Conservation (phyloP, 208 protist species). For the Leishmania guyanensis region DNA sequence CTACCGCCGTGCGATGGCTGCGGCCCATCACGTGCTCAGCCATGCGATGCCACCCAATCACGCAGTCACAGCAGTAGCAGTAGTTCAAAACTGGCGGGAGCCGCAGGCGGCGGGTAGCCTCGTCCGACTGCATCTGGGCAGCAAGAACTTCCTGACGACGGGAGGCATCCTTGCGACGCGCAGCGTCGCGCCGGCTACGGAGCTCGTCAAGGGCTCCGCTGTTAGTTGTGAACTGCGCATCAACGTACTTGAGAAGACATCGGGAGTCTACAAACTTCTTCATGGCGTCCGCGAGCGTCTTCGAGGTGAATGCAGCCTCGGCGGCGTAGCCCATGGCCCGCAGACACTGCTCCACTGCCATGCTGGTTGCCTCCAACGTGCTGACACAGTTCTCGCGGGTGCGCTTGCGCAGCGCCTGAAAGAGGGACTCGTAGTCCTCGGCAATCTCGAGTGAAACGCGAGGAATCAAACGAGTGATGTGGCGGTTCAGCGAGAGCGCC, state of each 20-base stretch:
- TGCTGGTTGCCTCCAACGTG: conserved; percentile 80
- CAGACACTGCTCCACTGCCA: conserved; percentile 77
- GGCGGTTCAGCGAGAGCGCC: conserved; percentile 73
- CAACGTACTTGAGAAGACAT: conserved; percentile 69
- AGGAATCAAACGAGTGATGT: conserved; percentile 57
- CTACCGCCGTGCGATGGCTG: conserved; percentile 40
- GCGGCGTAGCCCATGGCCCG: conserved; percentile 31
- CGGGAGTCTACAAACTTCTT: conserved; percentile 78
- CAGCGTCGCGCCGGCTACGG: conserved; percentile 42
- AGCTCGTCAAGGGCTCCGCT: conserved; percentile 36
- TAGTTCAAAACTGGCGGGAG: conserved; percentile 83
- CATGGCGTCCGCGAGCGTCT: conserved; percentile 54
- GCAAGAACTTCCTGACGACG: conserved; percentile 31
- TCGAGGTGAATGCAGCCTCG: conserved; percentile 8
- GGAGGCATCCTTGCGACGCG: conserved; percentile 35
- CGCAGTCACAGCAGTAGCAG: conserved; percentile 76
- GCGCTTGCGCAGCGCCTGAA: conserved; percentile 67
- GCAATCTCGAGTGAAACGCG: conserved; percentile 60
- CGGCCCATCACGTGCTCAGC: conserved; percentile 70
- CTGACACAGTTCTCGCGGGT: conserved; percentile 74
- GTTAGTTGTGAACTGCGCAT: conserved; percentile 45
- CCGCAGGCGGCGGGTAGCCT: conserved; percentile 30
- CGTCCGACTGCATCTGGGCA: conserved; percentile 30
- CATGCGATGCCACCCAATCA: conserved; percentile 78
- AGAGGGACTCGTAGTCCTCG: conserved; percentile 62